phyloP scores from a whole-genome alignment of 2,329 filamentous ascomycete species.

The Pyrenochaeta sp. region DNA sequence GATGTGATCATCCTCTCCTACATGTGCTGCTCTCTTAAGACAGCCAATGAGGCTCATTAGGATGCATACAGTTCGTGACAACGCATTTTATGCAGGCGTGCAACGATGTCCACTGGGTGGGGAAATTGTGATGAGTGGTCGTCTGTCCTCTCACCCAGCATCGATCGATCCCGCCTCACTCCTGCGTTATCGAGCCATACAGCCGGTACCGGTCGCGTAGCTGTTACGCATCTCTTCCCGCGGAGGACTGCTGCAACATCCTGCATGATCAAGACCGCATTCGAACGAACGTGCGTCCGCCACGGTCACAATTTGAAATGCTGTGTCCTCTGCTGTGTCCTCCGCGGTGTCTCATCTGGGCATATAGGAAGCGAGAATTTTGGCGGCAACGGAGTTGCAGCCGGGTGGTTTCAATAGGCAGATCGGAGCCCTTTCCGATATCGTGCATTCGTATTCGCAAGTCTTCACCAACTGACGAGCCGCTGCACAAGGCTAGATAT shows the following conservation, averaged over 20 bases:
- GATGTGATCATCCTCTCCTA: neutral
- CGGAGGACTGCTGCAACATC: neutral
- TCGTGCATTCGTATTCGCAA: conserved; percentile 1
- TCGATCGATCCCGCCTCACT: conserved; percentile 15
- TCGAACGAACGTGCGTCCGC: conserved; percentile 11
- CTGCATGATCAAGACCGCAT: conserved; percentile 3
- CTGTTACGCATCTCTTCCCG: neutral
- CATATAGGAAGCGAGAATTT: neutral
- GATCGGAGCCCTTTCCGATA: neutral
- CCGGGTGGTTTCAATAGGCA: neutral
- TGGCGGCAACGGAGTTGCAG: neutral
- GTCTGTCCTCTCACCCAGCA: conserved; percentile 3
- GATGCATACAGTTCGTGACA: neutral
- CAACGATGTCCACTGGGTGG: neutral
- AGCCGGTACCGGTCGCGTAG: conserved; percentile 14
- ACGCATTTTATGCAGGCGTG: neutral
- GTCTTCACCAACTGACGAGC: neutral
- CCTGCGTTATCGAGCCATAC: conserved; percentile 17
- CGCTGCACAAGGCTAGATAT: neutral
- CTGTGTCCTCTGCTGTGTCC: neutral
- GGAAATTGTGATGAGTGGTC: conserved; percentile 1
- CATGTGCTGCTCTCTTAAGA: neutral
- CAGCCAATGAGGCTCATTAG: neutral
- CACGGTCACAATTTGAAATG: neutral
- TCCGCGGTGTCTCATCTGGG: neutral